A percentile compares a stretch with the other conserved stretches of the same genome.
These are phyloP conservation scores for Apiosordaria backusii DNA, from an alignment of 495 filamentous ascomycete genomes.

Conservation along the genomic window DNA sequence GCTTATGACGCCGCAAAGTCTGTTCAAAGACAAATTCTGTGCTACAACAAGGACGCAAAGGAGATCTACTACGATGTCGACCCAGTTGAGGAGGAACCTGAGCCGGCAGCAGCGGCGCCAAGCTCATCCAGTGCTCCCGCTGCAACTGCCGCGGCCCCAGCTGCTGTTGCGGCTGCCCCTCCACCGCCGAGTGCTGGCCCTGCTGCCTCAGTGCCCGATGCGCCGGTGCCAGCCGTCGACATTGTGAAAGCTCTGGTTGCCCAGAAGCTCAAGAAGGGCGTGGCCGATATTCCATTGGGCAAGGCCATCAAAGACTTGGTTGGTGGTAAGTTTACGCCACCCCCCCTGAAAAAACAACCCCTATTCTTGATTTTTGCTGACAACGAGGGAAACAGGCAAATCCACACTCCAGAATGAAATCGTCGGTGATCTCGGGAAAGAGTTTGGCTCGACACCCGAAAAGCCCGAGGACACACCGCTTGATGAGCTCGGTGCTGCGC, in stretches of 20 bases:
- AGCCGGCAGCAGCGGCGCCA: conserved; percentile 49
- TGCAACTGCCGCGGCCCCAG: conserved; percentile 49
- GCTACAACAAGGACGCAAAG: conserved; percentile 99
- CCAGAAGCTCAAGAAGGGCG: conserved; percentile 96
- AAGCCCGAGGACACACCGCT: conserved; percentile 97
- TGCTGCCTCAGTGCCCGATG: conserved; percentile 83
- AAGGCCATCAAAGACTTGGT: conserved; percentile 99
- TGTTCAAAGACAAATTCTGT: conserved; percentile 93
- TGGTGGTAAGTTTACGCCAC: conserved; percentile 63
- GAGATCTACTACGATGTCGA: conserved; percentile 99
- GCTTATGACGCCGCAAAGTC: conserved; percentile 96
- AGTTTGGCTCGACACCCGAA: conserved; percentile 96
- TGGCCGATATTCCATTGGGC: conserved; percentile 83
- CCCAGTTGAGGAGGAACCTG: conserved; percentile 85
- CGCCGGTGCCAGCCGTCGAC: conserved; percentile 80
- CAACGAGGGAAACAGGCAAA: conserved; percentile 59
- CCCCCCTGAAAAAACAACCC: neutral
- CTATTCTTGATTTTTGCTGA: conserved; percentile 17
- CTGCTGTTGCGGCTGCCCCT: conserved; percentile 53
- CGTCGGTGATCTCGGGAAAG: conserved; percentile 91
- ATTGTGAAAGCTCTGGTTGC: conserved; percentile 87
- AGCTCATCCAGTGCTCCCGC: conserved; percentile 45
- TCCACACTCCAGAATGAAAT: conserved; percentile 98
- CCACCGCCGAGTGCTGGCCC: conserved; percentile 74
- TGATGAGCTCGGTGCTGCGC: conserved; percentile 89